Conservation (phyloP, 352 stramenopile genomes). For the Halophytophthora batemanensis region DNA sequence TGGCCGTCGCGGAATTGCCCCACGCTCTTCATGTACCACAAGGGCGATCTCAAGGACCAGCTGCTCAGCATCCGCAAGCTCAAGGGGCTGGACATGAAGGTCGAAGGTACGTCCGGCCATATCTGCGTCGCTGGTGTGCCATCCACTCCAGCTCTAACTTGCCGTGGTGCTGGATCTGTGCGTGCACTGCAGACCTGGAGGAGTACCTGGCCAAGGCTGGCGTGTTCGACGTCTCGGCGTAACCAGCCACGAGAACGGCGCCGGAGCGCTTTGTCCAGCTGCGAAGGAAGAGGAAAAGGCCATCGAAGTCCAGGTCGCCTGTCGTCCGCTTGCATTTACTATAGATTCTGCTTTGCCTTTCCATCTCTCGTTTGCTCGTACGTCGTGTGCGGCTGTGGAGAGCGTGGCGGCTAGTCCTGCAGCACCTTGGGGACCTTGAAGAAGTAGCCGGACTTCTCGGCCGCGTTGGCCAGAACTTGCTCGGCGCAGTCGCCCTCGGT, state of each 20-base stretch:
- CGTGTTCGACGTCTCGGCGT: constrained; percentile 53
- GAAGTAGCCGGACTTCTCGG: constrained; percentile 73
- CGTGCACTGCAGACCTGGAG: constrained; percentile 66
- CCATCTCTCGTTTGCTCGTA: constrained; percentile 1
- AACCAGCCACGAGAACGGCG: too few relatives aligned
- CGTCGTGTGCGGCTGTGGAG: constrained; percentile 5
- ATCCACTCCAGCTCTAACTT: not conserved
- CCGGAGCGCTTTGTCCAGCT: not conserved
- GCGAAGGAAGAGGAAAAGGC: not conserved
- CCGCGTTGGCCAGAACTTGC: constrained; percentile 74
- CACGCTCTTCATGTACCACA: constrained; percentile 92
- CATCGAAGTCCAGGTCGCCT: constrained; percentile 3
- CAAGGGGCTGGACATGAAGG: constrained; percentile 83
- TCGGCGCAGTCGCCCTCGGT: constrained; percentile 72
- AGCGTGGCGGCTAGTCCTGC: constrained; percentile 46
- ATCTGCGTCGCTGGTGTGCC: not conserved
- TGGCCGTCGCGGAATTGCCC: constrained; percentile 90
- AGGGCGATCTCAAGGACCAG: constrained; percentile 87
- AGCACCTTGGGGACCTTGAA: constrained; percentile 88
- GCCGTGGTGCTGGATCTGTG: not conserved
- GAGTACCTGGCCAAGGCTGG: constrained; percentile 79
- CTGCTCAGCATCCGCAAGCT: constrained; percentile 87
- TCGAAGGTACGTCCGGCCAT: constrained; percentile 46
- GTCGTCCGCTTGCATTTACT: constrained; percentile 14
- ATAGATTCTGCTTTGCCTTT: constrained; percentile 29